Conservation (phyloP, 2,329 filamentous ascomycete genomes). For the Fusarium xyrophilum region DNA sequence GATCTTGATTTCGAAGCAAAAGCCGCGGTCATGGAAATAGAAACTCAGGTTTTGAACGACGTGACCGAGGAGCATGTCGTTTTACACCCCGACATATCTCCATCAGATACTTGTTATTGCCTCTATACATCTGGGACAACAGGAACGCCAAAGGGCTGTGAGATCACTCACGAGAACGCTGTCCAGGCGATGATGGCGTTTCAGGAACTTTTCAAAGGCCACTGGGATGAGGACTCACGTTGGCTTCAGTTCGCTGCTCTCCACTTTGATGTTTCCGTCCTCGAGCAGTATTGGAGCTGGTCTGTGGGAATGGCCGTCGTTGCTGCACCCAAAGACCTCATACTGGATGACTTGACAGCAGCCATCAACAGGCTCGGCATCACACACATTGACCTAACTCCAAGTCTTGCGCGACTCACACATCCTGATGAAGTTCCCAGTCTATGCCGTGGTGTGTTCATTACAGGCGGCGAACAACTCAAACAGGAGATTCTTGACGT, state of each 20-base stretch:
- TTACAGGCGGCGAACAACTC: constrained; percentile 87
- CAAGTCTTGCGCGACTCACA: constrained; percentile 80
- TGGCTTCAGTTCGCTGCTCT: constrained; percentile 95
- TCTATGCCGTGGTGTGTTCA: constrained; percentile 84
- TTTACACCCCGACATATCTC: constrained; percentile 35
- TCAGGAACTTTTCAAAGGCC: constrained; percentile 74
- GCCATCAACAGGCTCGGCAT: constrained; percentile 76
- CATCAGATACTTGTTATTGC: constrained; percentile 75
- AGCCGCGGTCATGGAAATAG: constrained; percentile 46
- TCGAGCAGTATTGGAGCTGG: constrained; percentile 97
- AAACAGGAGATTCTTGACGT: constrained; percentile 87
- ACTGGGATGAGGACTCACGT: constrained; percentile 75
- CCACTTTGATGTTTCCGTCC: constrained; percentile 91
- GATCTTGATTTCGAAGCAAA: constrained; percentile 46
- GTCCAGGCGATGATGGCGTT: constrained; percentile 92
- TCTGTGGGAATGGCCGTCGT: constrained; percentile 86
- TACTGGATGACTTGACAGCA: constrained; percentile 81
- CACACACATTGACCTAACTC: constrained; percentile 91
- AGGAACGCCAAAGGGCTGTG: constrained; percentile 84
- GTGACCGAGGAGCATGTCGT: constrained; percentile 17
- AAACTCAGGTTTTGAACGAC: constrained; percentile 43
- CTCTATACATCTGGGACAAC: constrained; percentile 90
- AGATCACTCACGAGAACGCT: constrained; percentile 86
- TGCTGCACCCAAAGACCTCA: constrained; percentile 80
- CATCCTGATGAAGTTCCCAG: constrained; percentile 82